phyloP scores from a whole-genome alignment of 2,329 filamentous ascomycete species.

The Colletotrichum sansevieriae region DNA sequence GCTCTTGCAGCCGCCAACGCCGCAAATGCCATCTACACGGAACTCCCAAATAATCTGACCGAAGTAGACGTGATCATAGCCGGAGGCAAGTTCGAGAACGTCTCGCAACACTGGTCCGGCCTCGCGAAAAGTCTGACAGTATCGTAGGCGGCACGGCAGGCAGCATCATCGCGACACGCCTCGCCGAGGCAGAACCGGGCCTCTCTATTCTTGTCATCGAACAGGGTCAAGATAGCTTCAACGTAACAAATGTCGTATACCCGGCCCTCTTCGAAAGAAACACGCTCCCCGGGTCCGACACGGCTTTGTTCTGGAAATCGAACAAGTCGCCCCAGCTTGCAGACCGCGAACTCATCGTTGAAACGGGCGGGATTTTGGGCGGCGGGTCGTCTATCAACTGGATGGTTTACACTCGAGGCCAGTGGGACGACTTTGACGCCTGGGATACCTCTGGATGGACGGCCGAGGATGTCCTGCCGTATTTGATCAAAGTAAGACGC shows the following conservation, averaged over 20 bases:
- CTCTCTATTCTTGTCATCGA: slow-evolving; percentile 49
- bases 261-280: slow-evolving; percentile 43
- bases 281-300: slow-evolving; percentile 30
- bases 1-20: neutral
- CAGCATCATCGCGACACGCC: slow-evolving; percentile 46
- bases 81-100: neutral
- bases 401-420: slow-evolving; percentile 50
- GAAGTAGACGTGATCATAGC: neutral
- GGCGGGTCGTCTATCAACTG: slow-evolving; percentile 52
- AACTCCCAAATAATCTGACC: neutral
- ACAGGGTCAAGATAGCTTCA: slow-evolving; percentile 46
- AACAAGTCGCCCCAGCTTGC: slow-evolving; percentile 45
- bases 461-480: slow-evolving; percentile 49
- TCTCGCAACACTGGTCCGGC: neutral
- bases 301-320: slow-evolving; percentile 44
- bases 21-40: neutral
- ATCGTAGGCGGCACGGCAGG: slow-evolving; percentile 47
- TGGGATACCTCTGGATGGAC: slow-evolving; percentile 53
- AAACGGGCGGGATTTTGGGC: slow-evolving; percentile 47
- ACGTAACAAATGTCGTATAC: slow-evolving; percentile 45
- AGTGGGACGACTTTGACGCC: slow-evolving; percentile 50
- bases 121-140: neutral
- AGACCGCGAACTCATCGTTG: slow-evolving; percentile 40
- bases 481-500: neutral
- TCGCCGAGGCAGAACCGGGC: slow-evolving; percentile 46